phyloP scores from a whole-genome alignment of 768 basidiomycete species.

The Mycena epipterygia region DNA sequence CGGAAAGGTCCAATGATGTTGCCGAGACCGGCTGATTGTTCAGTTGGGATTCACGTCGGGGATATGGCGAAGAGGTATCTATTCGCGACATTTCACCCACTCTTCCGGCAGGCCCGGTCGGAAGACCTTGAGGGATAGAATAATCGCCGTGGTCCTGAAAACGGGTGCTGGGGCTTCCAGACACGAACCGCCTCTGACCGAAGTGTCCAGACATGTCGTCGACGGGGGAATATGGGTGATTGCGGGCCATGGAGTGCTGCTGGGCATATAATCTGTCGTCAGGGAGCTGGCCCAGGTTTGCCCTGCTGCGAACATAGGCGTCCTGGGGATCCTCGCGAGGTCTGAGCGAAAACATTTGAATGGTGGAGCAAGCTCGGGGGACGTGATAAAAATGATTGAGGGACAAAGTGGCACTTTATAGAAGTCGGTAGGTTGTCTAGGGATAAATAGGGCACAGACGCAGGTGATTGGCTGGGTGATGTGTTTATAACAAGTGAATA shows the following conservation, averaged over 20 bases:
- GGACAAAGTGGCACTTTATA: not conserved
- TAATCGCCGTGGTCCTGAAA: constrained; percentile 32
- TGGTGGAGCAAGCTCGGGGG: no score
- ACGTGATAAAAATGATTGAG: not conserved
- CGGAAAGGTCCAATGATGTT: constrained; percentile 25
- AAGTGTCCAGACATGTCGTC: constrained; percentile 21
- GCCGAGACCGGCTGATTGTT: constrained; percentile 26
- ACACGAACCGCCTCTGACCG: constrained; percentile 19
- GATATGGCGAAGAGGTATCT: constrained; percentile 27
- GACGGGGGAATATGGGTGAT: constrained; percentile 1
- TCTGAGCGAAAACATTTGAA: constrained; percentile 22
- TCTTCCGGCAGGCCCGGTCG: constrained; percentile 15
- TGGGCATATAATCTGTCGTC: constrained; percentile 25
- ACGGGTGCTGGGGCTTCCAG: constrained; percentile 10
- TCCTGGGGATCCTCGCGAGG: constrained; percentile 21
- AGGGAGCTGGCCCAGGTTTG: constrained; percentile 1
- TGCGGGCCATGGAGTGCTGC: constrained; percentile 7
- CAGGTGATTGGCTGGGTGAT: not conserved
- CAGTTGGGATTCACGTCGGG: constrained; percentile 26
- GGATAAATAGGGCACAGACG: not conserved
- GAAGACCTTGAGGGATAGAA: constrained; percentile 21
- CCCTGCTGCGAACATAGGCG: constrained; percentile 8
- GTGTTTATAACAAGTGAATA: constrained; percentile 2
- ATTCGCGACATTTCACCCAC: constrained; percentile 30
- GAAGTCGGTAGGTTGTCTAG: no score